Evolutionary conservation across 306 rosid species (phyloP).

Genomic region (Vicia faba): DNA sequence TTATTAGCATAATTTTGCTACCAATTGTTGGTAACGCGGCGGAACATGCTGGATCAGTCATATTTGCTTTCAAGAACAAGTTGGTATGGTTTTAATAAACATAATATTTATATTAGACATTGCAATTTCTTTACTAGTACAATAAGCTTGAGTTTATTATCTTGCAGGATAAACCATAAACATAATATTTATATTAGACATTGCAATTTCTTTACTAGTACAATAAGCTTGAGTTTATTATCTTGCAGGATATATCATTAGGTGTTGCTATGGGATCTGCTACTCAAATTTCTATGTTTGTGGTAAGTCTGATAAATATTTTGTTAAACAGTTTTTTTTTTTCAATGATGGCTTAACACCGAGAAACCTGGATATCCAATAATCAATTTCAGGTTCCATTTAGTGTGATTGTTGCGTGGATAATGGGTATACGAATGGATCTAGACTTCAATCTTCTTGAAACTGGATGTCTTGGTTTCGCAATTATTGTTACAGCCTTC

Average conservation of each 20-base stretch:
- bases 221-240: background rate
- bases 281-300: slow-evolving; percentile 90
- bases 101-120: background rate
- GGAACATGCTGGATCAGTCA: slow-evolving; percentile 93
- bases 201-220: background rate
- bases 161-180: slow-evolving; percentile 67
- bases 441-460: slow-evolving; percentile 82
- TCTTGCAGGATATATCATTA: slow-evolving; percentile 71
- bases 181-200: too few relatives aligned
- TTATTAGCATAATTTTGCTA: slow-evolving; percentile 84
- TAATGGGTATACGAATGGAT: slow-evolving; percentile 79
- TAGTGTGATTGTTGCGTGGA: slow-evolving; percentile 86
- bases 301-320: slow-evolving; percentile 52
- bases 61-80: slow-evolving; percentile 92
- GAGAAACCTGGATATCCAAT: slow-evolving; percentile 7
- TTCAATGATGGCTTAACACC: background rate
- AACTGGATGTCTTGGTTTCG: slow-evolving; percentile 77
- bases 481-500: slow-evolving; percentile 75
- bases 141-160: background rate
- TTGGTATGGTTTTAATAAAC: slow-evolving; percentile 53
- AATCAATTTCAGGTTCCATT: slow-evolving; percentile 69
- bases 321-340: background rate
- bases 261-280: slow-evolving; percentile 98
- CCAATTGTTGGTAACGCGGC: slow-evolving; percentile 99
- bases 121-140: background rate